Evolutionary conservation across 805 yeast species (phyloP).

Genomic region (Yamadazyma kitorensis): DNA sequence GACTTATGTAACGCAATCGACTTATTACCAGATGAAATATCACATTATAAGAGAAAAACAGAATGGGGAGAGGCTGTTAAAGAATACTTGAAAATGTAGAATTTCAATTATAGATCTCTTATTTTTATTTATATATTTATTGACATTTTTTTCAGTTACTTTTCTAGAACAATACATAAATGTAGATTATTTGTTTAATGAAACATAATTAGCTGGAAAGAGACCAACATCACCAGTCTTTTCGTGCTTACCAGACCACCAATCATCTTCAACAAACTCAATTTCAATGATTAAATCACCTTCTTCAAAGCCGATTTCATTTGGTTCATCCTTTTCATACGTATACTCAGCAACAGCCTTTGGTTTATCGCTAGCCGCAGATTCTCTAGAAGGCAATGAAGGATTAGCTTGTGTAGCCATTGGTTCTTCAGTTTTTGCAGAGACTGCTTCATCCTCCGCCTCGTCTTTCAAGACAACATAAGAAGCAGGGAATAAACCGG

Average conservation of each 20-base stretch:
- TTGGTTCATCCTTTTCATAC: conserved; percentile 90
- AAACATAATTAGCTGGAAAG: conserved; percentile 90
- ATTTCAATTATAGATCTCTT: not conserved
- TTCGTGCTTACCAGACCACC: conserved; percentile 88
- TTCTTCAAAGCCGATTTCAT: conserved; percentile 81
- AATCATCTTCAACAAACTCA: conserved; percentile 88
- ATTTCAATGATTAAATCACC: conserved; percentile 80
- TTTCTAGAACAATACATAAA: conserved; percentile 1
- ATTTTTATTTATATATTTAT: conserved; percentile 3
- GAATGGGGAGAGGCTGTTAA: conserved; percentile 41
- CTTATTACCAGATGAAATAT: conserved; percentile 35
- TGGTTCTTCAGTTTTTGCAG: conserved; percentile 7
- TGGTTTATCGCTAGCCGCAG: conserved; percentile 17
- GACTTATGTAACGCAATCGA: conserved; percentile 34
- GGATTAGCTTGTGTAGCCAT: conserved; percentile 14
- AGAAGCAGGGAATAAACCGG: conserved; percentile 57
- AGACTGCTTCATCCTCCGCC: conserved; percentile 13
- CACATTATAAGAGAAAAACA: conserved; percentile 32
- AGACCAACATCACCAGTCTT: conserved; percentile 73
- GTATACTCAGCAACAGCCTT: conserved; percentile 69
- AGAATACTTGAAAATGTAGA: conserved; percentile 19
- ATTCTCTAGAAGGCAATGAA: conserved; percentile 16
- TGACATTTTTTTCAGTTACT: conserved; percentile 1
- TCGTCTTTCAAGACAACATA: conserved; percentile 40
- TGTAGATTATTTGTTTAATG: conserved; percentile 15